Evolutionary conservation across 139 green algal species (phyloP), one percentile per base, ranked within the genome.

Genomic region (Klebsormidium nitens): DNA sequence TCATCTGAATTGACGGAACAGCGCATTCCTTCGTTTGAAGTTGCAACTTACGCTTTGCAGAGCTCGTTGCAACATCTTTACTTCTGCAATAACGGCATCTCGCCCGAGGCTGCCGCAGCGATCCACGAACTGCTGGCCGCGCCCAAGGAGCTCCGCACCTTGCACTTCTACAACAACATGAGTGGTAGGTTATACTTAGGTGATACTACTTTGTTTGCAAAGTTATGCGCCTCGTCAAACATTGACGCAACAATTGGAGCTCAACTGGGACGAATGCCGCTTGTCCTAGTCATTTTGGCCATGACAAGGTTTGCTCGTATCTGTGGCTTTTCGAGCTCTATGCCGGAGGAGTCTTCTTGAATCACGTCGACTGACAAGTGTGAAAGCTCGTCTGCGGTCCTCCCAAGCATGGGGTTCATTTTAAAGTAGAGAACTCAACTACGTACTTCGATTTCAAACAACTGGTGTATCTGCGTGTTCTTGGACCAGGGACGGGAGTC

Each of bases 101-200:
- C 66, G 11, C 8, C 36, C 31, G 34, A 69, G 39, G 74, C 74
- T 26, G 65, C 65, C 0, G 5, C 19, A 2, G 65, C 66, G 26
- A 70, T 77, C 28, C 19, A 11, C 3, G 74, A 81, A 26, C 17
- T 64, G 5, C 35, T 81, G 44, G 56, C 57, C 0, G 35, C 50
- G 23, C 29, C 38, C 6, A 3, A 23, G 1, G 36, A 52, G 4
- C 57, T 81, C 1, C 37, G 59, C 38, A 60, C n/a, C 35, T 39
- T 97, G 49, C 87, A 93, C 71, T 81, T 98, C 23, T 90, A 87
- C 84, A 98, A 98, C 86, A 98, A 98, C 85, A 97, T 96, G 91
- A 92, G 68, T 31, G 71, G 71, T 79, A 40, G 14, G 63, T 50
- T 50, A 26, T 50, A 14, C 42, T 26, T 8, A 14, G 42, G 8